Conservation (phyloP, 768 basidiomycete species). For the Naganishia vishniacii region DNA sequence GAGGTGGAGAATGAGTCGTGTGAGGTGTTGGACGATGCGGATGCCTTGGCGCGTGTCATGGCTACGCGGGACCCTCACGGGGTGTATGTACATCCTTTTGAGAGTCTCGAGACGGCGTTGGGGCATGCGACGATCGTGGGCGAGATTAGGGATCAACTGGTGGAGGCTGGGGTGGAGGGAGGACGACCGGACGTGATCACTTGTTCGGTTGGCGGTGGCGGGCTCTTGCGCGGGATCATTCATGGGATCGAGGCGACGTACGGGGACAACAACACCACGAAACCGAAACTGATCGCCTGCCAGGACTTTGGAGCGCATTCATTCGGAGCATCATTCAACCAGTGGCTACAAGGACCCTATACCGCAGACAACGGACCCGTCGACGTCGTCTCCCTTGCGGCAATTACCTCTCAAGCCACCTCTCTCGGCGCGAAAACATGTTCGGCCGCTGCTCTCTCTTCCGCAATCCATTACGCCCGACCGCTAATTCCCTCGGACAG, state of each 20-base stretch:
- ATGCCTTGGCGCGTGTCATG: constrained; percentile 29
- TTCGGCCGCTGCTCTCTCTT: constrained; percentile 8
- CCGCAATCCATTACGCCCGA: constrained; percentile 11
- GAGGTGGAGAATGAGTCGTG: constrained; percentile 32
- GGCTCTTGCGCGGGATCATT: constrained; percentile 36
- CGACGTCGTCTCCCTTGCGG: constrained; percentile 32
- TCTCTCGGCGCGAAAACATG: constrained; percentile 35
- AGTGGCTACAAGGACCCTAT: neutral
- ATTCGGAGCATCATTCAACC: constrained; percentile 21
- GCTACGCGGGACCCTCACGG: constrained; percentile 26
- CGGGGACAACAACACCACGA: neutral
- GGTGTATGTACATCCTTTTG: constrained; percentile 43
- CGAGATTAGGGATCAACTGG: constrained; percentile 36
- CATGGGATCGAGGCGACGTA: constrained; percentile 29
- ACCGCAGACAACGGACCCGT: neutral
- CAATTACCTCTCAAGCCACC: constrained; percentile 39
- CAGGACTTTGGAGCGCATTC: constrained; percentile 26
- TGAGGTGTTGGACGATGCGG: constrained; percentile 34
- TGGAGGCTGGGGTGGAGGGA: neutral
- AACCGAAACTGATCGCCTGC: constrained; percentile 22
- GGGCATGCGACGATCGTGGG: constrained; percentile 35
- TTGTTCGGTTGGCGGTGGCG: constrained; percentile 41
- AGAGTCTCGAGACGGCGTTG: constrained; percentile 34
- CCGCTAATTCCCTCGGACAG: neutral
- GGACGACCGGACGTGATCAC: constrained; percentile 33